These are phyloP conservation scores for Microstroma glucosiphilum DNA, from an alignment of 1,284 basidiomycete genomes.

Conservation along the genomic window DNA sequence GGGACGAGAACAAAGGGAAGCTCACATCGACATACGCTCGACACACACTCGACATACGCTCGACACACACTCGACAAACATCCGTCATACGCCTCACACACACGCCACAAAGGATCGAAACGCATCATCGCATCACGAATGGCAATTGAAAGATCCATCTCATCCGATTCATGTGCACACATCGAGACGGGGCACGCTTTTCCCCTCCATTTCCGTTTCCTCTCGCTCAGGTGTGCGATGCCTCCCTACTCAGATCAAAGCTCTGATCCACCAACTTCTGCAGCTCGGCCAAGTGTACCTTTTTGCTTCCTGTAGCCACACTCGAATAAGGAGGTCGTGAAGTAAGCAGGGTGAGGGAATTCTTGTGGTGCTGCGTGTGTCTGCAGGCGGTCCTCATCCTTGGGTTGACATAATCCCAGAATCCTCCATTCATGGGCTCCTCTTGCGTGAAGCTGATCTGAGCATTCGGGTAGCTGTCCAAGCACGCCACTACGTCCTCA, in stretches of 20 bases:
- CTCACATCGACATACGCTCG: no score
- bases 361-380: conserved; percentile 66
- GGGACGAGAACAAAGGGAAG: no score
- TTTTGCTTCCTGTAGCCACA: conserved; percentile 83
- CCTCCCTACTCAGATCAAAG: conserved; percentile 31
- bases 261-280: conserved; percentile 37
- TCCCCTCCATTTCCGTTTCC: no score
- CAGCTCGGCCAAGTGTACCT: conserved; percentile 51
- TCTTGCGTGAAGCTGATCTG: conserved; percentile 85
- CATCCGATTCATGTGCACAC: no score
- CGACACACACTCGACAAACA: no score
- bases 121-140: no score
- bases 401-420: conserved; percentile 80
- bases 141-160: no score
- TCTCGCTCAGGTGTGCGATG: conserved; percentile 2
- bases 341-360: conserved; percentile 56
- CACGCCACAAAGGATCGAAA: no score
- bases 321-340: conserved; percentile 42
- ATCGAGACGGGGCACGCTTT: no score
- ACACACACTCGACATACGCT: no score
- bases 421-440: conserved; percentile 71
- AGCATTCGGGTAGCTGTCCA: conserved; percentile 89
- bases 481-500: conserved; percentile 55
- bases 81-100: no score
- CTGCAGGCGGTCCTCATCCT: conserved; percentile 53